phyloP scores from a whole-genome alignment of 228 moss, liverwort and hornwort species.

The Sphagnum magellanicum region DNA sequence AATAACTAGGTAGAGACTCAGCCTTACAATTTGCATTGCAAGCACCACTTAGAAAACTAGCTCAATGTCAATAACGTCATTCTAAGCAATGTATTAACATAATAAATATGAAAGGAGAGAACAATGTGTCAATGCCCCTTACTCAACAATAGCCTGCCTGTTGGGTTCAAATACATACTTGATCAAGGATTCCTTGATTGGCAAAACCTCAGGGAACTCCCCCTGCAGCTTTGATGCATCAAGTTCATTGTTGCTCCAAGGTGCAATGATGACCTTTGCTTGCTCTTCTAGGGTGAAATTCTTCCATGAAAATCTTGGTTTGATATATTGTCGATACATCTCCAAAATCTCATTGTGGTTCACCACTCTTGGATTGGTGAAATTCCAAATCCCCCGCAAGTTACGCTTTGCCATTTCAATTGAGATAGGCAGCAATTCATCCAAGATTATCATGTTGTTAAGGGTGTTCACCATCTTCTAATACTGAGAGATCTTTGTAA shows the following conservation, averaged over 20 bases:
- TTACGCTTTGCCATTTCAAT: conserved; percentile 79
- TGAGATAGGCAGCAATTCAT: conserved; percentile 72
- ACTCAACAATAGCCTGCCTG: conserved; percentile 2
- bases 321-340: conserved; percentile 30
- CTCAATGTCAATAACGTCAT: too few species aligned
- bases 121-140: too few species aligned
- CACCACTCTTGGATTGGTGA: conserved; percentile 42
- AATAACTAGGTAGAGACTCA: too few species aligned
- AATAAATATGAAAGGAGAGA: too few species aligned
- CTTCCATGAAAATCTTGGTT: conserved; percentile 17
- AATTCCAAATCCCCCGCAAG: conserved; percentile 35
- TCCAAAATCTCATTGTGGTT: conserved; percentile 44
- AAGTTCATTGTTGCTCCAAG: conserved; percentile 34
- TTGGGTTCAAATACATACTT: conserved; percentile 36
- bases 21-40: too few species aligned
- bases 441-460: conserved; percentile 69
- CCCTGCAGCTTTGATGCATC: conserved; percentile 24
- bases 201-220: conserved; percentile 29
- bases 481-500: conserved; percentile 69
- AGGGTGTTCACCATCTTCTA: conserved; percentile 79
- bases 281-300: conserved; percentile 39
- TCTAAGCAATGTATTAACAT: too few species aligned
- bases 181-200: conserved; percentile 35
- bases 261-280: conserved; percentile 37
- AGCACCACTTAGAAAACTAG: too few species aligned